Evolutionary conservation across 164 flowering plant genomes (phyloP).

Genomic region (Santalum album): DNA sequence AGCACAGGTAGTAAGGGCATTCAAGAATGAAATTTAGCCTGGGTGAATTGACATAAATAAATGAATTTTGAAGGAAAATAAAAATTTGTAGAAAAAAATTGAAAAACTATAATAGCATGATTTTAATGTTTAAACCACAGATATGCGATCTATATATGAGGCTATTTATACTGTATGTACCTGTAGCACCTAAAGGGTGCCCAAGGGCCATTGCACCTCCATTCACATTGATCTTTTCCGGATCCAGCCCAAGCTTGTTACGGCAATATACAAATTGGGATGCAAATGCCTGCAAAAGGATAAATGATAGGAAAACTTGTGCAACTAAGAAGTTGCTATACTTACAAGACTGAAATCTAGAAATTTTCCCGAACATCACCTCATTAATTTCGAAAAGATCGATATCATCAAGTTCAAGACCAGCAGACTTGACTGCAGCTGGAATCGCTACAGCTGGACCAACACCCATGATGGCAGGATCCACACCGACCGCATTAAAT

Average conservation of each 20-base stretch:
- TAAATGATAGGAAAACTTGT: not conserved
- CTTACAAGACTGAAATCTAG: not conserved
- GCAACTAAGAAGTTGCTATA: not conserved
- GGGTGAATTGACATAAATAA: too few species aligned
- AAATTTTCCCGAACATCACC: constrained; percentile 29
- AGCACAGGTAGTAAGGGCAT: too few species aligned
- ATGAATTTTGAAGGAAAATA: too few species aligned
- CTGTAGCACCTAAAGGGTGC: constrained; percentile 97
- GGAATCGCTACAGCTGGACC: constrained; percentile 99
- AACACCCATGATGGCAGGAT: constrained; percentile 91
- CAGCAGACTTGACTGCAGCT: constrained; percentile 89
- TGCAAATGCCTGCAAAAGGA: constrained; percentile 68
- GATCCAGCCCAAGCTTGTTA: constrained; percentile 79
- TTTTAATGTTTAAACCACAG: too few species aligned
- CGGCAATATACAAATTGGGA: constrained; percentile 84
- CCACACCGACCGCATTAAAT: constrained; percentile 94
- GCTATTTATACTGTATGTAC: constrained; percentile 19
- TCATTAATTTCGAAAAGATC: constrained; percentile 97
- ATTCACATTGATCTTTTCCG: constrained; percentile 88
- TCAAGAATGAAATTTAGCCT: too few species aligned
- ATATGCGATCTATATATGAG: too few species aligned
- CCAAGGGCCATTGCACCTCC: constrained; percentile 99
- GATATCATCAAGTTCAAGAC: constrained; percentile 78
- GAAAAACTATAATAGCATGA: too few species aligned
- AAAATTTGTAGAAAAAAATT: too few species aligned